phyloP scores from a whole-genome alignment of 768 basidiomycete species.

The Xanthoconium stramineum region DNA sequence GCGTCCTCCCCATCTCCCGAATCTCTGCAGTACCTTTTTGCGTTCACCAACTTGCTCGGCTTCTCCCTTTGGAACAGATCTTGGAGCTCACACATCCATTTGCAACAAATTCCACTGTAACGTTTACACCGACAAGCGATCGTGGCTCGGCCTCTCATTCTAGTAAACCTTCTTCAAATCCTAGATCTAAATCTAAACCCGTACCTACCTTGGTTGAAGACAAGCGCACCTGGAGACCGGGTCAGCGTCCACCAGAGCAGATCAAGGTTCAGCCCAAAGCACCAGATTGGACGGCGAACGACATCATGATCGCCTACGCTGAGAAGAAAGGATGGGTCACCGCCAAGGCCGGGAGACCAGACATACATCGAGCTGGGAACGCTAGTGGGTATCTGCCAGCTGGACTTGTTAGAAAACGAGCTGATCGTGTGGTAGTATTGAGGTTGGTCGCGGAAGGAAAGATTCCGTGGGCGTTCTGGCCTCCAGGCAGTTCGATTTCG shows the following conservation, averaged over 20 bases:
- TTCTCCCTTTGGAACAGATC: slow-evolving; percentile 76
- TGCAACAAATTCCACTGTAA: neutral
- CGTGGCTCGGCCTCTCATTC: neutral
- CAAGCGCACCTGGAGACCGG: slow-evolving; percentile 79
- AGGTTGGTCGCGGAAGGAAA: slow-evolving; percentile 79
- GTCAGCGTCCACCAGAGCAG: slow-evolving; percentile 27
- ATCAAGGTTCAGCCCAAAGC: slow-evolving; percentile 10
- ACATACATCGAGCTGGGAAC: slow-evolving; percentile 87
- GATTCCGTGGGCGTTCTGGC: slow-evolving; percentile 85
- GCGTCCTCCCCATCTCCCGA: slow-evolving; percentile 75
- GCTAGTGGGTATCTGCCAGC: slow-evolving; percentile 56
- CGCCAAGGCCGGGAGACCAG: slow-evolving; percentile 86
- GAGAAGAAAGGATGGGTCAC: slow-evolving; percentile 80
- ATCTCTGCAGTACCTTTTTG: slow-evolving; percentile 84
- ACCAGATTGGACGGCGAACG: slow-evolving; percentile 77
- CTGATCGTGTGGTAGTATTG: slow-evolving; percentile 51
- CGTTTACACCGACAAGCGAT: neutral
- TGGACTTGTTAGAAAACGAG: neutral
- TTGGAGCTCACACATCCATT: slow-evolving; percentile 55
- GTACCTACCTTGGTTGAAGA: slow-evolving; percentile 36
- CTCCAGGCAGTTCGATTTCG: slow-evolving; percentile 43
- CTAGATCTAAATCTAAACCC: neutral
- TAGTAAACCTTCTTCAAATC: neutral
- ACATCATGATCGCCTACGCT: slow-evolving; percentile 78
- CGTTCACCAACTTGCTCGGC: slow-evolving; percentile 61